These are phyloP conservation scores for Ogataea trehaloabstinens DNA, from an alignment of 805 yeast species.

Conservation along the genomic window DNA sequence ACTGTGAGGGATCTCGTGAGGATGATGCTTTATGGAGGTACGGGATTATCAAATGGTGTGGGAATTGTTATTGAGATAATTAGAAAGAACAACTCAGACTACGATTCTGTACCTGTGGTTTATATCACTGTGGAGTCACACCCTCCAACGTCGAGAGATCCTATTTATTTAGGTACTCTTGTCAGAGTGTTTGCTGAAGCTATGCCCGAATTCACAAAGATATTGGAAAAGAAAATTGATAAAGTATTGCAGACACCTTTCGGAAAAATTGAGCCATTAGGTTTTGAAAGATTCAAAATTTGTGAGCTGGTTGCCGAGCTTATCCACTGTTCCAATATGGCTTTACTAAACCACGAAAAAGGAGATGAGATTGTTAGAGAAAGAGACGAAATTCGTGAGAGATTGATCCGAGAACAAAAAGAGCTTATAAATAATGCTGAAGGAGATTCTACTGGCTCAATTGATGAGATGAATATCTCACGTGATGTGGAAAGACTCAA, in stretches of 20 bases:
- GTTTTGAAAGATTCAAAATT: conserved; percentile 86
- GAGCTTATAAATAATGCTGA: conserved; percentile 27
- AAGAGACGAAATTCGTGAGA: conserved; percentile 64
- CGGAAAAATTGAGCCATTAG: conserved; percentile 70
- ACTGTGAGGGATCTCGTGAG: conserved; percentile 65
- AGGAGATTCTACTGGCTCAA: conserved; percentile 25
- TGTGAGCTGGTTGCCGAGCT: conserved; percentile 93
- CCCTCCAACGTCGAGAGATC: conserved; percentile 91
- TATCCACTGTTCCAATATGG: conserved; percentile 97
- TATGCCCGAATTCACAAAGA: conserved; percentile 64
- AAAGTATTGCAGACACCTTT: conserved; percentile 58
- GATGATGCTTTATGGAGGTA: conserved; percentile 79
- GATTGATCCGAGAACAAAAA: conserved; percentile 39
- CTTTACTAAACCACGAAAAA: conserved; percentile 71
- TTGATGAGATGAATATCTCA: conserved; percentile 33
- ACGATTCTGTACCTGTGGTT: conserved; percentile 84
- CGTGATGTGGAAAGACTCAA: conserved; percentile 32
- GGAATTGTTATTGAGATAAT: conserved; percentile 93
- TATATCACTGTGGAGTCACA: conserved; percentile 81
- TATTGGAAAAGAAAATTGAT: conserved; percentile 44
- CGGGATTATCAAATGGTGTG: conserved; percentile 90
- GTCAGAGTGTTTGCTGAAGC: conserved; percentile 73
- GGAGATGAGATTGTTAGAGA: conserved; percentile 68
- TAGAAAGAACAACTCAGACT: conserved; percentile 93
- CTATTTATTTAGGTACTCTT: conserved; percentile 86